Evolutionary conservation across 108 stramenopile genomes (phyloP).

Genomic region (Fragilaria radians): DNA sequence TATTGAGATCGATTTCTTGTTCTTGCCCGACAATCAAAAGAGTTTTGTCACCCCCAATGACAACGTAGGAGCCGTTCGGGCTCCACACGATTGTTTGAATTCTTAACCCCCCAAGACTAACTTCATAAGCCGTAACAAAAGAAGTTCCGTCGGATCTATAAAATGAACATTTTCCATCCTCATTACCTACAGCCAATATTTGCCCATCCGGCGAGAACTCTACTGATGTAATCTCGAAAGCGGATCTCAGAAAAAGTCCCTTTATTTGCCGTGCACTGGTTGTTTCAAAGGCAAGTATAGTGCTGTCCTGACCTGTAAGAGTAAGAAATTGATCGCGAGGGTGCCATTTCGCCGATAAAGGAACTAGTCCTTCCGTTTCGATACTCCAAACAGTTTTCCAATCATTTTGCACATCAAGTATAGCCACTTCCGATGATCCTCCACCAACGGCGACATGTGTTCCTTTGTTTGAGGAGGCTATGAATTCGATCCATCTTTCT

Average conservation of each 20-base stretch:
- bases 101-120: conserved; percentile 36
- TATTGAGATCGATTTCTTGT: conserved; percentile 6
- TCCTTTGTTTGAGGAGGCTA: conserved; percentile 49
- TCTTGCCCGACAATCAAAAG: conserved; percentile 42
- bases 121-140: conserved; percentile 52
- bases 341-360: conserved; percentile 64
- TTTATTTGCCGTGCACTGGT: conserved; percentile 41
- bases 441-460: conserved; percentile 62
- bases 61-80: conserved; percentile 40
- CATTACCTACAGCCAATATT: conserved; percentile 56
- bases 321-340: conserved; percentile 60
- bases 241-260: conserved; percentile 44
- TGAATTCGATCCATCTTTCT: conserved; percentile 64
- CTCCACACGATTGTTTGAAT: conserved; percentile 55
- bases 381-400: conserved; percentile 55
- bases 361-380: conserved; percentile 41
- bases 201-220: conserved; percentile 58
- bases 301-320: conserved; percentile 53
- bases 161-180: conserved; percentile 51
- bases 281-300: conserved; percentile 52
- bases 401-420: conserved; percentile 40
- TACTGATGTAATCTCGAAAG: conserved; percentile 42
- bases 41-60: conserved; percentile 35
- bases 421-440: conserved; percentile 43
- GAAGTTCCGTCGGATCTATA: conserved; percentile 35